Percentiles rank a stretch among this genome's conserved stretches.
Evolutionary conservation across 176 grass and related monocot species (phyloP).

Genomic region (Panicum miliaceum): DNA sequence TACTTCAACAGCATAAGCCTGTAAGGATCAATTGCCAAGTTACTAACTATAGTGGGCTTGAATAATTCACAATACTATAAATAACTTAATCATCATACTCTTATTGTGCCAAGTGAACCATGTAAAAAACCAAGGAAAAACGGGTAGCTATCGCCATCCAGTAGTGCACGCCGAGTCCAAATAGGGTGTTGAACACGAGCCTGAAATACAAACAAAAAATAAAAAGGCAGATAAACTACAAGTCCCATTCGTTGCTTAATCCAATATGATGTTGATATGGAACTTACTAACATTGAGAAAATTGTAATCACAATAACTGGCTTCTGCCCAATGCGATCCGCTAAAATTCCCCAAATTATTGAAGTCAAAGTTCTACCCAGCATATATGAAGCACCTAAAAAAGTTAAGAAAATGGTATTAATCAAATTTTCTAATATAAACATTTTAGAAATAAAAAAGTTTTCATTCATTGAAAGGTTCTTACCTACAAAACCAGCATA

Average conservation of each 20-base stretch:
- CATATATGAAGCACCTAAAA: constrained; percentile 84
- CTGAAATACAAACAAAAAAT: constrained; percentile 33
- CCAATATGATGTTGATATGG: too few relatives aligned
- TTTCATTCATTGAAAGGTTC: neutral
- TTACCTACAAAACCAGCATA: constrained; percentile 86
- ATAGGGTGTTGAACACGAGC: constrained; percentile 67
- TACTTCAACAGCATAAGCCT: constrained; percentile 80
- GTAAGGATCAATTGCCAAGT: neutral
- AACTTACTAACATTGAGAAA: constrained; percentile 40
- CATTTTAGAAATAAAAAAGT: too few relatives aligned
- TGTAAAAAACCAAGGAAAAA: constrained; percentile 69
- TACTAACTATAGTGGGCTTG: too few relatives aligned
- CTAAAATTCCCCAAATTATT: constrained; percentile 55
- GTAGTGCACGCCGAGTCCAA: constrained; percentile 59
- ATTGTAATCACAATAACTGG: constrained; percentile 56
- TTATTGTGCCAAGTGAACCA: constrained; percentile 64
- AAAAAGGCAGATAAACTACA: too few relatives aligned
- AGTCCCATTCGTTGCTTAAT: too few relatives aligned
- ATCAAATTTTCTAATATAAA: neutral
- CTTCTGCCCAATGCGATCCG: constrained; percentile 63
- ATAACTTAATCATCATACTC: constrained; percentile 15
- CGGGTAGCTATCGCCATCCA: constrained; percentile 71
- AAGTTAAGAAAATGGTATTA: neutral
- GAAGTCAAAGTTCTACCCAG: constrained; percentile 69
- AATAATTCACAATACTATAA: too few relatives aligned